Evolutionary conservation across 495 filamentous ascomycete species (phyloP).

Genomic region (Penicillium verhagenii): DNA sequence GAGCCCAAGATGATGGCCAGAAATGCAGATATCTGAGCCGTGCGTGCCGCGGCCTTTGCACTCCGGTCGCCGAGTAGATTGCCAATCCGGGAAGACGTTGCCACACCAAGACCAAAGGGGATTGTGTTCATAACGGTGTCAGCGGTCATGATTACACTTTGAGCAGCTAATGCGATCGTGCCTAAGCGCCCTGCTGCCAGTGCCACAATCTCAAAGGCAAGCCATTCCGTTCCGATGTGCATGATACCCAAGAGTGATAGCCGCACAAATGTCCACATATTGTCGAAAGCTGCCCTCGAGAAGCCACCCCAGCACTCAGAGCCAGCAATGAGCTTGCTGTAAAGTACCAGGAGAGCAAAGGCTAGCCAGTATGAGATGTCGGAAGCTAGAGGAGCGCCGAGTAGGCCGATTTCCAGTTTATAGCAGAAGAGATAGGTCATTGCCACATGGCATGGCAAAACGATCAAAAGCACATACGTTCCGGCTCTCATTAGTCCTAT

Average conservation of each 20-base stretch:
- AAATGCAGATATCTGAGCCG: conserved; percentile 76
- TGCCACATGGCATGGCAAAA: conserved; percentile 73
- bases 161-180: conserved; percentile 78
- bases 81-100: conserved; percentile 75
- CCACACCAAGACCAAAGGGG: conserved; percentile 86
- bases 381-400: conserved; percentile 84
- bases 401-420: conserved; percentile 63
- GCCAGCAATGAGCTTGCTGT: conserved; percentile 70
- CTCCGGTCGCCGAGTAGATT: conserved; percentile 76
- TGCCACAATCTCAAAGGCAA: conserved; percentile 93
- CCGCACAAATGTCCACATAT: conserved; percentile 69
- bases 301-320: conserved; percentile 84
- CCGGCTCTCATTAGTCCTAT: conserved; percentile 81
- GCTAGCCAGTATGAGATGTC: conserved; percentile 85
- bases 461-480: conserved; percentile 82
- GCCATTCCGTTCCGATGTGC: conserved; percentile 92
- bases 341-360: conserved; percentile 73
- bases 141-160: conserved; percentile 92
- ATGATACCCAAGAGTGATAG: conserved; percentile 76
- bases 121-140: conserved; percentile 93
- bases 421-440: conserved; percentile 84
- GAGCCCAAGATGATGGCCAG: conserved; percentile 69
- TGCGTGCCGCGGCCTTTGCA: conserved; percentile 64
- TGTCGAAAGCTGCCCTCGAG: conserved; percentile 60
- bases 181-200: conserved; percentile 81